Base-by-base conservation (phyloP, 129 eudicot genomes). In the Kitagawia praeruptora region DNA sequence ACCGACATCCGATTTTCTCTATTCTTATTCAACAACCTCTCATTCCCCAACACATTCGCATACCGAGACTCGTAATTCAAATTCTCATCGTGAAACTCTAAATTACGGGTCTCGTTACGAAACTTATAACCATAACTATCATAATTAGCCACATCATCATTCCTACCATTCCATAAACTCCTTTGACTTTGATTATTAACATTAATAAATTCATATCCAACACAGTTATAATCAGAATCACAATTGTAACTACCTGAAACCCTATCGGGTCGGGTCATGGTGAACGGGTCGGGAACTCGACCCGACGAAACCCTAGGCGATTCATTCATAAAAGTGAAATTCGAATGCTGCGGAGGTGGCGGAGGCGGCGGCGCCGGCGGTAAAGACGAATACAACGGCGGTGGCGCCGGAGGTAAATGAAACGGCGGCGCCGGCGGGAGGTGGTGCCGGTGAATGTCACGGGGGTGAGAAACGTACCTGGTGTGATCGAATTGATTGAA, bases 381-480 rank as follows among this genome's bases (percentile, higher is more conserved):
- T 67, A 83, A 78, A 40, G 86, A 44, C 58, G 90, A 63, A 81
- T 84, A 83, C 37, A 82, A 73, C 12, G 79, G 79, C 25, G 87
- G 89, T 2, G 78, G 86, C 2, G 82, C 84, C 2, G 53, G 83
- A 4, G 93, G 87, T 2, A 84, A 85, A 15, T 81, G 89, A 39
- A 77, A 83, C 6, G 77, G 84, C 16, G 85, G 82, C 3, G 85
- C 85, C 10, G 74, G 84, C 42, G 49, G 85, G 8, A 10, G 11
- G 21, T 73, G 38, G 39, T 63, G 85, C 28, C 78, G 83, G 72
- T 58, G 85, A 23, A 63, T 4, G 18, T 74, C 56, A 25, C 56
- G 87, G 64, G 79, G 85, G 34, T 74, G 85, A 58, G 85, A 84
- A 53, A 64, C 89, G 83, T 85, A 89, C 90, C 88, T 87, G 88